Base-by-base conservation (phyloP, 208 protist genomes). In the Novymonas esmeraldas region DNA sequence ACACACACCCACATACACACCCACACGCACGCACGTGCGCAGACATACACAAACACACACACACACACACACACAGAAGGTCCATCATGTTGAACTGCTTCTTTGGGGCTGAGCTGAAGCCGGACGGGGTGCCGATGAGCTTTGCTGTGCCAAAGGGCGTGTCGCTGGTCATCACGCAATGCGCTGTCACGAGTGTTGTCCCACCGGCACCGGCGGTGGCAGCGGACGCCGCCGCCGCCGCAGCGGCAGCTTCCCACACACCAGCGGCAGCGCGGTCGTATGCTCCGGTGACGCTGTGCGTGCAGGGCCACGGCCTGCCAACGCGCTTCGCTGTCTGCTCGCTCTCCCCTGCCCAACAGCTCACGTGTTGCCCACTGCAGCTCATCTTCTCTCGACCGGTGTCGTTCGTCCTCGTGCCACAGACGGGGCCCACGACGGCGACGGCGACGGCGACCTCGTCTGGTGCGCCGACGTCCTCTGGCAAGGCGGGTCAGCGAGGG, bases 1-100 rank as follows among this genome's bases (percentile, higher is more conserved):
- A n/a, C n/a, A n/a, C n/a, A n/a, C n/a, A n/a, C n/a, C n/a, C n/a
- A n/a, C n/a, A n/a, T n/a, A n/a, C n/a, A n/a, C n/a, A n/a, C n/a
- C n/a, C n/a, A n/a, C n/a, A n/a, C n/a, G n/a, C n/a, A n/a, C n/a
- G n/a, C n/a, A n/a, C n/a, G n/a, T n/a, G n/a, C n/a, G 7, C 6
- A 9, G 10, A 22, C 2, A 44, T 16, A 18, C 33, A 28, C 16
- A 18, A 28, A 14, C 4, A 26, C 6, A 10, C n/a, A 26, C 6
- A 9, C 10, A 31, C 3, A 26, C 31, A n/a, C 29, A 41, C 36
- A 39, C 54, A 14, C 36, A 10, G 16, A n/a, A 10, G 2, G 31
- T 41, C 52, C 3, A 11, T 18, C 6, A 91, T 92, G 84, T 58
- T 95, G 46, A 86, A 90, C 71, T 95, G 89, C 68, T 95, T 95